A percentile compares a stretch with the other conserved stretches of the same genome.
Evolutionary conservation across 371 early-diverging fungal species (phyloP).

Genomic region (Apophysomyces trapeziformis): DNA sequence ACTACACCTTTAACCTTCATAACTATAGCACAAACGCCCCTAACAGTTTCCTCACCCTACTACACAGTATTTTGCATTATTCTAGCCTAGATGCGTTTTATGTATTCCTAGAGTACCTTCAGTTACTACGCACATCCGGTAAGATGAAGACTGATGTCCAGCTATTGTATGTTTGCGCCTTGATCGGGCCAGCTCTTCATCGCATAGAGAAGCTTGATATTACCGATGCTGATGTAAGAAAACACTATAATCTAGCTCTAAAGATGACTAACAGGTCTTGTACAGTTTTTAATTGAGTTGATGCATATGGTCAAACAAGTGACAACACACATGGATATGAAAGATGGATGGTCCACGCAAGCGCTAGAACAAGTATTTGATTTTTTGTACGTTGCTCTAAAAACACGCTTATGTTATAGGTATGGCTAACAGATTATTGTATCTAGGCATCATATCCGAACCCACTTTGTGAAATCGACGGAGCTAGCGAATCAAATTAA

Average conservation of each 20-base stretch:
- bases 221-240: constrained; percentile 52
- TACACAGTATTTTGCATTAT: constrained; percentile 67
- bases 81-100: constrained; percentile 62
- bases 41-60: constrained; percentile 65
- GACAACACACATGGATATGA: constrained; percentile 50
- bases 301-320: constrained; percentile 57
- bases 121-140: constrained; percentile 39
- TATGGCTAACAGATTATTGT: not conserved
- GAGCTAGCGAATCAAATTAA: constrained; percentile 43
- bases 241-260: not conserved
- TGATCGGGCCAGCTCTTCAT: constrained; percentile 76
- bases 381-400: constrained; percentile 42
- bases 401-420: not conserved
- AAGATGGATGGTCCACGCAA: constrained; percentile 54
- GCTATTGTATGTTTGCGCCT: constrained; percentile 72
- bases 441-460: constrained; percentile 46
- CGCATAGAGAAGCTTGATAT: constrained; percentile 65
- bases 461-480: constrained; percentile 48
- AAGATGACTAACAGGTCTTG: not conserved
- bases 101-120: constrained; percentile 42
- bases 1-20: constrained; percentile 64
- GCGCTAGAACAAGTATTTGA: constrained; percentile 62
- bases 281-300: constrained; percentile 51
- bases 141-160: constrained; percentile 72
- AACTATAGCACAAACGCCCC: constrained; percentile 66